Conservation (phyloP, 1,284 basidiomycete species). For the Heterobasidion annosum region DNA sequence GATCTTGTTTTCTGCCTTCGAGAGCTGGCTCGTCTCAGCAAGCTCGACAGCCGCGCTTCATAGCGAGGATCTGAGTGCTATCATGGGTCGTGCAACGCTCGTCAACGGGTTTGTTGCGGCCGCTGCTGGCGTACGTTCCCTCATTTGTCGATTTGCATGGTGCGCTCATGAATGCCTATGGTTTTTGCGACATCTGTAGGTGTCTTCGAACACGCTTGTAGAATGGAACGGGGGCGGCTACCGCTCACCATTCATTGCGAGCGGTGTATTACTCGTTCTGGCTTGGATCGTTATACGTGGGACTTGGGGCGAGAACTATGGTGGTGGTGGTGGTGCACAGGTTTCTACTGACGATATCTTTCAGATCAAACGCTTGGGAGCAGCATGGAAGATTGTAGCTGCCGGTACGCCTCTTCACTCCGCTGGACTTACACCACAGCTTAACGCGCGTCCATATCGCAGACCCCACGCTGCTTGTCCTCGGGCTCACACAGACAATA, state of each 20-base stretch:
- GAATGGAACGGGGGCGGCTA: slow-evolving; percentile 23
- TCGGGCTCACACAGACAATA: slow-evolving; percentile 68
- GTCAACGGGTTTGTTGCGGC: slow-evolving; percentile 67
- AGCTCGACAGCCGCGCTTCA: slow-evolving; percentile 39
- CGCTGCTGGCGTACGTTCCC: slow-evolving; percentile 39
- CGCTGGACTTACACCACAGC: background rate
- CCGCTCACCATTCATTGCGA: slow-evolving; percentile 57
- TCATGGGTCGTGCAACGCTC: slow-evolving; percentile 64
- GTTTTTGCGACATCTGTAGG: background rate
- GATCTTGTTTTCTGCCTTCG: slow-evolving; percentile 67
- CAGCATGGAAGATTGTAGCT: slow-evolving; percentile 51
- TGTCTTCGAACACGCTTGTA: slow-evolving; percentile 15
- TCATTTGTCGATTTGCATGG: background rate
- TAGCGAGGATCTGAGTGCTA: slow-evolving; percentile 51
- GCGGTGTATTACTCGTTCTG: slow-evolving; percentile 42
- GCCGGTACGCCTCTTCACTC: slow-evolving; percentile 29
- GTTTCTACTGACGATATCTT: slow-evolving; percentile 29
- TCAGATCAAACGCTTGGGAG: slow-evolving; percentile 41
- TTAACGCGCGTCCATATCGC: slow-evolving; percentile 2
- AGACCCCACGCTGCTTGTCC: slow-evolving; percentile 56
- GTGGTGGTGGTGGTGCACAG: slow-evolving; percentile 28
- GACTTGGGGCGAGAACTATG: slow-evolving; percentile 64
- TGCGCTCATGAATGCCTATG: too few relatives aligned
- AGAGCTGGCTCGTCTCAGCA: slow-evolving; percentile 65
- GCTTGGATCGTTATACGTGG: slow-evolving; percentile 47